Conservation (phyloP, 371 early-diverging fungal species). For the Blakeslea trispora region DNA sequence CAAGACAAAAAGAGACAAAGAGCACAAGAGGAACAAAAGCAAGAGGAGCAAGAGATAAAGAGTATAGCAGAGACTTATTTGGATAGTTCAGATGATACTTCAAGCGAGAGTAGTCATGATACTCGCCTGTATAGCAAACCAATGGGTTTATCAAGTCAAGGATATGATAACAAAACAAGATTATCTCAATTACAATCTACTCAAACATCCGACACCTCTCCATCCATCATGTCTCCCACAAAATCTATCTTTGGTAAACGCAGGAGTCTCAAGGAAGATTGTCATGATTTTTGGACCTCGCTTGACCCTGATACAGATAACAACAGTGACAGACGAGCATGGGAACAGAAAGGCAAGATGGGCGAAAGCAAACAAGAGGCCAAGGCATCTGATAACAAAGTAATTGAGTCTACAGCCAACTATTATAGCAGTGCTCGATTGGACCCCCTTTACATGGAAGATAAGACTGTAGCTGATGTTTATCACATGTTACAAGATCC, state of each 20-base stretch:
- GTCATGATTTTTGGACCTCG: constrained; percentile 27
- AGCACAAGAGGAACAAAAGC: too few relatives aligned
- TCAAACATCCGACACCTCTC: background rate
- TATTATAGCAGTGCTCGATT: constrained; percentile 14
- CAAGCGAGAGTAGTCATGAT: background rate
- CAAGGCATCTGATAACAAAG: background rate
- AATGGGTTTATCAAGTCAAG: background rate
- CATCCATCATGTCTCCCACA: constrained; percentile 3
- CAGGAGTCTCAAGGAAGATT: constrained; percentile 23
- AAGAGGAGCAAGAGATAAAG: constrained; percentile 7
- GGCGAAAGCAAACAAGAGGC: background rate
- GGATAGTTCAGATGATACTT: constrained; percentile 10
- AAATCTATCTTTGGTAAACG: constrained; percentile 21
- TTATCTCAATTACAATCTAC: background rate
- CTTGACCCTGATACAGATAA: constrained; percentile 29
- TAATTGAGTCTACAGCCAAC: background rate
- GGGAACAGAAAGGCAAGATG: background rate
- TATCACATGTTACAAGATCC: constrained; percentile 52
- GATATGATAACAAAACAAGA: background rate
- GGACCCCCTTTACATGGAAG: background rate
- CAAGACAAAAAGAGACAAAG: background rate
- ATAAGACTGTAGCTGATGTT: constrained; percentile 14
- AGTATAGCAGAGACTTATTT: constrained; percentile 2
- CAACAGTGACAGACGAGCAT: constrained; percentile 17
- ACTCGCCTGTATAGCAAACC: background rate